Evolutionary conservation across 2,329 filamentous ascomycete species (phyloP).

Genomic region (Bipolaris gigantea): DNA sequence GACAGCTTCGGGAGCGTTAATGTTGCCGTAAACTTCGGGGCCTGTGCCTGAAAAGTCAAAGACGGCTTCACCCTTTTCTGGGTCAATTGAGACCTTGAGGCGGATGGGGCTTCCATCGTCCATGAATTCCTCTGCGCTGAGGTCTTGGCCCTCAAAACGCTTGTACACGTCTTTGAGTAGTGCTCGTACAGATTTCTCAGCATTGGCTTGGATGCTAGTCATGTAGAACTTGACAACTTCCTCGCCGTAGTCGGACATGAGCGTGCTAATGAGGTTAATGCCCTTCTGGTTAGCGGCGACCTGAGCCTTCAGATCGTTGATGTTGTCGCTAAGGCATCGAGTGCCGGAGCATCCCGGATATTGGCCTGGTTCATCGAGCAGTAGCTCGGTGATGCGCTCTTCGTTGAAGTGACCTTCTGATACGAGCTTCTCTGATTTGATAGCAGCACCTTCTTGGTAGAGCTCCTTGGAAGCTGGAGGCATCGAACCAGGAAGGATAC

Average conservation of each 20-base stretch:
- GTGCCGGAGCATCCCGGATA: conserved; percentile 78
- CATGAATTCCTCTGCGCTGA: conserved; percentile 80
- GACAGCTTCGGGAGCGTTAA: conserved; percentile 79
- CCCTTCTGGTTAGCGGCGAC: conserved; percentile 86
- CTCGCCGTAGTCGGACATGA: conserved; percentile 78
- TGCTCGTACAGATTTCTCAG: conserved; percentile 72
- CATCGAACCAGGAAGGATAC: conserved; percentile 81
- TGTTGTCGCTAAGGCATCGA: conserved; percentile 76
- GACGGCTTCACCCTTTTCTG: conserved; percentile 70
- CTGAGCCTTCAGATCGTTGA: conserved; percentile 85
- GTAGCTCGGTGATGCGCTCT: conserved; percentile 68
- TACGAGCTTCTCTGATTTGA: conserved; percentile 67
- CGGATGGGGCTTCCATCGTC: conserved; percentile 81
- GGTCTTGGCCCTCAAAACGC: conserved; percentile 69
- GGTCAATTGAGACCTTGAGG: conserved; percentile 74
- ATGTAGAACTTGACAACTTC: conserved; percentile 81
- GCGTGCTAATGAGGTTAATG: conserved; percentile 71
- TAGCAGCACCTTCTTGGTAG: conserved; percentile 59
- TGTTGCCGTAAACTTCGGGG: conserved; percentile 76
- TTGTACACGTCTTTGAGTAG: conserved; percentile 72
- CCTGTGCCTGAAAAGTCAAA: conserved; percentile 82
- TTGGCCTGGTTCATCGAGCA: conserved; percentile 73
- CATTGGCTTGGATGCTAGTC: conserved; percentile 79
- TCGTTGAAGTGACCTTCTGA: conserved; percentile 79
- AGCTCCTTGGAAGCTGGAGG: conserved; percentile 70